phyloP scores from a whole-genome alignment of 1,284 basidiomycete species.

The Pseudozyma hubeiensis region DNA sequence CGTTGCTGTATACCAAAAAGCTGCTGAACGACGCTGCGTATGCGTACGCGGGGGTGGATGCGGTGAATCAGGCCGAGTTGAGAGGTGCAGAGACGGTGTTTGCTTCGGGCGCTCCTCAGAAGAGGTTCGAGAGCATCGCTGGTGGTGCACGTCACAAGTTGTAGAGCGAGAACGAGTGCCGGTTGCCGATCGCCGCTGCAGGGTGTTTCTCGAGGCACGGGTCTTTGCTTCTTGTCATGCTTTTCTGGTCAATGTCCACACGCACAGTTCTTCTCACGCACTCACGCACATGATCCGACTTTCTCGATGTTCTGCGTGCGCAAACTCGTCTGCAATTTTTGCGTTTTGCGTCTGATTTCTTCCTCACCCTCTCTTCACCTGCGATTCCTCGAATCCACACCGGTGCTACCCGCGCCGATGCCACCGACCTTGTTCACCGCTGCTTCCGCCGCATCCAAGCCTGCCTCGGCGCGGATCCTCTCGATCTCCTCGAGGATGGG shows the following conservation, averaged over 20 bases:
- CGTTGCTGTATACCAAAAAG: constrained; percentile 54
- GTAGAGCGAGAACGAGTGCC: constrained; percentile 1
- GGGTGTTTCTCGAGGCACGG: too few relatives aligned
- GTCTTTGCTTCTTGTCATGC: too few relatives aligned
- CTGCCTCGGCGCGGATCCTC: constrained; percentile 84
- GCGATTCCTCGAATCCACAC: constrained; percentile 51
- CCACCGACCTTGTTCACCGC: constrained; percentile 47
- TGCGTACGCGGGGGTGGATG: constrained; percentile 26
- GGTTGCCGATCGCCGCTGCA: too few relatives aligned
- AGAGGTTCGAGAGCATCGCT: constrained; percentile 44
- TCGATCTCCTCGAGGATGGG: constrained; percentile 74
- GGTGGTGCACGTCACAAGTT: constrained; percentile 54
- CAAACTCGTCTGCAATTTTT: not conserved
- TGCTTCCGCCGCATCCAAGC: constrained; percentile 83
- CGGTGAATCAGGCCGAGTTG: constrained; percentile 53
- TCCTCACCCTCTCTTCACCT: constrained; percentile 9
- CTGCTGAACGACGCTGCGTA: constrained; percentile 52
- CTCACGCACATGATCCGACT: too few relatives aligned
- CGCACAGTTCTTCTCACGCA: too few relatives aligned
- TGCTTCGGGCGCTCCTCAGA: constrained; percentile 39
- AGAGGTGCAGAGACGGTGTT: constrained; percentile 53
- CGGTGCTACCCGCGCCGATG: constrained; percentile 42
- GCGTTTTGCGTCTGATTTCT: not conserved
- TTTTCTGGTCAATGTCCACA: too few relatives aligned
- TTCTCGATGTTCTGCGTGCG: too few relatives aligned